Conservation (phyloP, 305 asterid genomes). For the Coffea humblotiana region DNA sequence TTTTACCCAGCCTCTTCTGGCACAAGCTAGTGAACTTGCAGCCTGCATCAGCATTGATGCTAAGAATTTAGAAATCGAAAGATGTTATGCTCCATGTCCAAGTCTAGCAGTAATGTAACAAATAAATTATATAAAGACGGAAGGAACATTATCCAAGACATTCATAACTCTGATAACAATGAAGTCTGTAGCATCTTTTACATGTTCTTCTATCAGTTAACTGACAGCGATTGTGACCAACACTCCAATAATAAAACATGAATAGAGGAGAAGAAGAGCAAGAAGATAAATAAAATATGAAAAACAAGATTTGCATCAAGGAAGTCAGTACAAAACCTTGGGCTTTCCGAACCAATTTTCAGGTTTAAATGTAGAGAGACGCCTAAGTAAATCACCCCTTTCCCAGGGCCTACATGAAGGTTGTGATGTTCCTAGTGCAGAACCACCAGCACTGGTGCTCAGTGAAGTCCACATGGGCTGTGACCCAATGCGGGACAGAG, state of each 20-base stretch:
- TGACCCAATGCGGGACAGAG: constrained; percentile 75
- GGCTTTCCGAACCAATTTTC: constrained; percentile 95
- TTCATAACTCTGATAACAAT: neutral
- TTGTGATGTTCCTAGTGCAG: constrained; percentile 89
- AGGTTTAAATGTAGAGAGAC: constrained; percentile 94
- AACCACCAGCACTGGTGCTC: constrained; percentile 94
- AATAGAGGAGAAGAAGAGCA: neutral
- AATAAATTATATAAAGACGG: neutral
- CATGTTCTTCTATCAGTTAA: neutral
- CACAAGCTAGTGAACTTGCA: constrained; percentile 90
- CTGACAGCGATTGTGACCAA: neutral
- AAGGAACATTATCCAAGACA: neutral
- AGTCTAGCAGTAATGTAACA: neutral
- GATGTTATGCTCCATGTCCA: neutral
- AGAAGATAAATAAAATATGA: neutral
- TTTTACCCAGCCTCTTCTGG: constrained; percentile 99
- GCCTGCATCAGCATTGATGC: constrained; percentile 48
- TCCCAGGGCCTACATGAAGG: constrained; percentile 99
- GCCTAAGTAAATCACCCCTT: constrained; percentile 95
- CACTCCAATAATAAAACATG: neutral
- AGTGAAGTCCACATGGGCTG: constrained; percentile 66
- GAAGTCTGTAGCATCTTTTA: neutral
- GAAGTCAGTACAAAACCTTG: constrained; percentile 57
- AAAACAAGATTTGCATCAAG: constrained; percentile 5
- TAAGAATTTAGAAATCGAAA: neutral